Conservation (phyloP, 2,329 filamentous ascomycete genomes). For the Neurospora sp. region DNA sequence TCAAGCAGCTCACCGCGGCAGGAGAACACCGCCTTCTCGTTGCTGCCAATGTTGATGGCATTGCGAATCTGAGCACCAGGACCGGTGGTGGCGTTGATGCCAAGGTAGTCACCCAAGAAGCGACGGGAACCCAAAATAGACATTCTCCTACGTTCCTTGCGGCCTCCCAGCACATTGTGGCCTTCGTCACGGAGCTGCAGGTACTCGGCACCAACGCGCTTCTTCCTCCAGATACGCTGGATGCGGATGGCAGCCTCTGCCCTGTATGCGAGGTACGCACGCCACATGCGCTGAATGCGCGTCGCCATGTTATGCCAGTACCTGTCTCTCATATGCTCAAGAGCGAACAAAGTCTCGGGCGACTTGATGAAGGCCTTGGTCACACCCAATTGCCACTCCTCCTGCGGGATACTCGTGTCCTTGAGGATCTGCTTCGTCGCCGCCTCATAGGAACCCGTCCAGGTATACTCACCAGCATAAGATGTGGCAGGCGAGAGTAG, state of each 20-base stretch:
- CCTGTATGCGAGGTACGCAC: conserved; percentile 87
- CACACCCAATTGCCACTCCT: conserved; percentile 95
- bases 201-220: conserved; percentile 82
- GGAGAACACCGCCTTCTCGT: conserved; percentile 76
- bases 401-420: conserved; percentile 87
- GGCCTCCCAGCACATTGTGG: conserved; percentile 67
- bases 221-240: conserved; percentile 90
- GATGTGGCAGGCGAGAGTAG: conserved; percentile 87
- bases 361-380: conserved; percentile 98
- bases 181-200: conserved; percentile 81
- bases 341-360: conserved; percentile 88
- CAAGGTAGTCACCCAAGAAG: conserved; percentile 92
- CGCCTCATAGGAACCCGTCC: conserved; percentile 78
- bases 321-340: conserved; percentile 94
- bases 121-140: conserved; percentile 84
- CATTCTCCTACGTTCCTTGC: conserved; percentile 85
- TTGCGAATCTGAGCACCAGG: conserved; percentile 72
- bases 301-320: conserved; percentile 99
- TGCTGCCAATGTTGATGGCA: conserved; percentile 58
- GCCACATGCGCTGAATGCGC: conserved; percentile 92
- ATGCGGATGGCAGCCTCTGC: conserved; percentile 89
- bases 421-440: conserved; percentile 89
- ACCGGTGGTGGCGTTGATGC: conserved; percentile 69
- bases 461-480: conserved; percentile 95
- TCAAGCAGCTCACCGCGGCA: conserved; percentile 84